Evolutionary conservation across 2,329 filamentous ascomycete species (phyloP).

Genomic region (Monilinia polystroma): DNA sequence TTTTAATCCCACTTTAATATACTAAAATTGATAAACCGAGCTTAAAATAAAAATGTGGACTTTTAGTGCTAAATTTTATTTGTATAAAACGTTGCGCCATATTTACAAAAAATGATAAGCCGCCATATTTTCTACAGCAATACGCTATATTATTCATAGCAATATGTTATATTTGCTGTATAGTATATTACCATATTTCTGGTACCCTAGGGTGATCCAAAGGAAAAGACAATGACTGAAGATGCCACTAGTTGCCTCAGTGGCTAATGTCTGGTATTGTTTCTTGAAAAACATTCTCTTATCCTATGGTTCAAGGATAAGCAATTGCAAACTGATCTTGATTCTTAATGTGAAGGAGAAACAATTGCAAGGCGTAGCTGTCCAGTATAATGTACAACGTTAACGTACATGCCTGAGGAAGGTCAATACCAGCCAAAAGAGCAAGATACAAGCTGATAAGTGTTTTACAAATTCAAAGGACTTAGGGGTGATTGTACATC

Average conservation of each 20-base stretch:
- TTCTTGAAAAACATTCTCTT: slow-evolving; percentile 22
- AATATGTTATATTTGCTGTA: too few relatives aligned
- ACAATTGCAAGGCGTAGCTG: slow-evolving; percentile 17
- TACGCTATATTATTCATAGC: too few relatives aligned
- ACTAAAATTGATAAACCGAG: too few relatives aligned
- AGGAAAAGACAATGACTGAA: slow-evolving; percentile 35
- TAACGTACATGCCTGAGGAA: neutral
- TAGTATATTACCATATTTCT: too few relatives aligned
- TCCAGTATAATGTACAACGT: neutral
- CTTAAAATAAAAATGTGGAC: too few relatives aligned
- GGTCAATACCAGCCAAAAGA: neutral
- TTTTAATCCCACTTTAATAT: too few relatives aligned
- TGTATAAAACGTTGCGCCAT: too few relatives aligned
- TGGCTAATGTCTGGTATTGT: slow-evolving; percentile 7
- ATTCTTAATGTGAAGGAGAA: slow-evolving; percentile 24
- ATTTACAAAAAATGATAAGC: too few relatives aligned
- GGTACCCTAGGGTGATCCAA: too few relatives aligned
- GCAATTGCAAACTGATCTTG: slow-evolving; percentile 18
- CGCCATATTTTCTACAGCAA: too few relatives aligned
- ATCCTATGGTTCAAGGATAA: slow-evolving; percentile 26
- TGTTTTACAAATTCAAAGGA: neutral
- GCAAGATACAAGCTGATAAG: neutral
- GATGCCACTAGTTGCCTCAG: slow-evolving; percentile 38
- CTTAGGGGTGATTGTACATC: too few relatives aligned
- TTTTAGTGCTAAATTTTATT: too few relatives aligned